Evolutionary conservation across 1,284 basidiomycete species (phyloP), one percentile per base, ranked within the genome.

Genomic region (Boletus nobilissimus): DNA sequence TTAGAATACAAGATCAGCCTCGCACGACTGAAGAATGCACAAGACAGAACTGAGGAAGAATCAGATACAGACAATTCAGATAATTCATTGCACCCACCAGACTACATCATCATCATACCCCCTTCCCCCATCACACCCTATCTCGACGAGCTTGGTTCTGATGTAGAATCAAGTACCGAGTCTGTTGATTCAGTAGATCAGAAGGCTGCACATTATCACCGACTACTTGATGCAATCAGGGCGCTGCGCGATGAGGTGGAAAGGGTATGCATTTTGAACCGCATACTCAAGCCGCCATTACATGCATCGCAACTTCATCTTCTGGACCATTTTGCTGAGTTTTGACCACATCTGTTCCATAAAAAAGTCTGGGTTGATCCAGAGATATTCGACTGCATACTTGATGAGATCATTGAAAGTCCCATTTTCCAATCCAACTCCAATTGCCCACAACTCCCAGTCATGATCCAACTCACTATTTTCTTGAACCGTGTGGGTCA

Each of bases 361-460:
- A 46, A 46, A 19, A 46, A 46, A 46, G 10, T 46, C 11, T 46
- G 43, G 43, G 43, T 77, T 16, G 26, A 77, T 14, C 62, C 51
- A 14, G n/a, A 68, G 0, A 39, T 77, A 1, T 77, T 77, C 2
- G 38, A 77, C 39, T 46, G 34, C 13, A 75, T 77, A 9, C 24
- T 77, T 2, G 38, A 70, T 24, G 10, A 19, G 19, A 19, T 46
- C 19, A 46, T 10, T 46, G 19, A 46, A 11, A 10, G 19, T 46
- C 43, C 13, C 5, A 51, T 69, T 3, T 69, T 69, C 18, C 32
- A 66, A 19, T 66, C 40, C 3, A 40, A 13, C 11, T 43, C 40
- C 9, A 66, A 66, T 43, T 19, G 22, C 14, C n/a, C 19, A 43
- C 64, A 66, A 26, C 38, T 66, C 19, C 40, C 18, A 22, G 64